Evolutionary conservation across 345 rosid species (phyloP), one percentile per base, ranked within the genome.

Genomic region (Lagerstroemia speciosa): DNA sequence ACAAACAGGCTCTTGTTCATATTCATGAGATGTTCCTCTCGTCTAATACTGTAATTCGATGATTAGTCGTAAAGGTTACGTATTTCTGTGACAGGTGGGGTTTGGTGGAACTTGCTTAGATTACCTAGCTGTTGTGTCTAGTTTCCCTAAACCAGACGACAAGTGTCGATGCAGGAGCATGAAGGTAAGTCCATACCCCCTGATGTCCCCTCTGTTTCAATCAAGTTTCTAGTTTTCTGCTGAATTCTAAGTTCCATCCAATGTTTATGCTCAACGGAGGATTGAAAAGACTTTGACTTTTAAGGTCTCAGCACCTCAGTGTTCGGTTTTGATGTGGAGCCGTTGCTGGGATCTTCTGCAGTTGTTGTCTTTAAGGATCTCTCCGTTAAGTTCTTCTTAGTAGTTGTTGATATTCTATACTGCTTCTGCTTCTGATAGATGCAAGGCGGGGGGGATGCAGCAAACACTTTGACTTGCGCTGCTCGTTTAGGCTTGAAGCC

Each of bases 381-480:
- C 62, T 58, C 15, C n/a, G n/a, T 55, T 43, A 43, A 43, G 19
- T 15, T 43, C 19, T 43, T 3, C 48, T 43, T 5, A 43, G 15
- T 11, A 3, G 48, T 43, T 12, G 19, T 43, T 17, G 24, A 19
- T 48, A 22, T 22, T 20, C 24, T 48, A 5, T 27, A 26, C 3
- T 2, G 17, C 19, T 58, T 58, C 16, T 30, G 63, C 14, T 27
- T 19, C 55, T 67, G 61, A 6, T 33, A 81, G 84, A 71, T 78
- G 46, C 82, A 81, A 76, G 82, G 80, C 29, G 85, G 85, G 8
- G 85, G 85, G 60, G 80, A 78, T 74, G 82, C 77, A n/a, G 85
- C 75, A 66, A 83, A 83, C 32, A 67, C 86, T 33, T 62, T 78
- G 63, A 80, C 83, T 0, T 83, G 86, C 33, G 62, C 76, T 16